Evolutionary conservation across 768 basidiomycete genomes (phyloP), one percentile per base, ranked within the genome.

Genomic region (Pholiota molesta): DNA sequence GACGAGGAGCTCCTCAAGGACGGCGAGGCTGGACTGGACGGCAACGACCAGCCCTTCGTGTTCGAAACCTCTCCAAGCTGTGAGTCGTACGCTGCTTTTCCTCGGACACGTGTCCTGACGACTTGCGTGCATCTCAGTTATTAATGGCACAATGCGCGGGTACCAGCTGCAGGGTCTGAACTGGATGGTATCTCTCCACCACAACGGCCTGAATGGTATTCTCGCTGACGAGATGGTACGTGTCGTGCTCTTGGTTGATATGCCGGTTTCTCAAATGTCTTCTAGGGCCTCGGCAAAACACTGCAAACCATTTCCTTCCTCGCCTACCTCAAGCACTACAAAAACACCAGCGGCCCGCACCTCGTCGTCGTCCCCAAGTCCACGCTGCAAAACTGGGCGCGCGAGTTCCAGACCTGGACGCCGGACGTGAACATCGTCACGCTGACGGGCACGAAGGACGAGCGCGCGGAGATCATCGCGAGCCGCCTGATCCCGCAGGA

Each of bases 341-440:
- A 83, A 23, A 83, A 83, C 61, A 88, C 84, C 58, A 63, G 75
- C 17, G 96, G 97, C 2, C 95, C 94, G 3, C 97, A 99, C 74
- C 86, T 99, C 23, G 86, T 99, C 69, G 93, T 99, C 61, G 97
- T 99, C 5, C 97, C 97, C n/a, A 99, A 99, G 76, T 96, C 95
- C 1, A 99, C 97, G 0, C 81, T 99, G 26, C 94, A 99, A 73
- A 99, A 99, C 72, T 99, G 97, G 97, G 78, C 84, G 17, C 89
- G 97, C 66, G 97, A 99, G 77, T 95, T 99, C 66, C 86, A 83
- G 63, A 84, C 82, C 64, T 99, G 97, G 97, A 89, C 92, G 0
- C 91, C 94, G 0, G 92, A 94, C 60, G 89, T 97, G 76, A 90
- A 86, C 61, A 84, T 91, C 16, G 83, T 93, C 53, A 76, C 94